Base-by-base conservation (phyloP, 164 flowering plant genomes). In the Umbilicus rupestris region DNA sequence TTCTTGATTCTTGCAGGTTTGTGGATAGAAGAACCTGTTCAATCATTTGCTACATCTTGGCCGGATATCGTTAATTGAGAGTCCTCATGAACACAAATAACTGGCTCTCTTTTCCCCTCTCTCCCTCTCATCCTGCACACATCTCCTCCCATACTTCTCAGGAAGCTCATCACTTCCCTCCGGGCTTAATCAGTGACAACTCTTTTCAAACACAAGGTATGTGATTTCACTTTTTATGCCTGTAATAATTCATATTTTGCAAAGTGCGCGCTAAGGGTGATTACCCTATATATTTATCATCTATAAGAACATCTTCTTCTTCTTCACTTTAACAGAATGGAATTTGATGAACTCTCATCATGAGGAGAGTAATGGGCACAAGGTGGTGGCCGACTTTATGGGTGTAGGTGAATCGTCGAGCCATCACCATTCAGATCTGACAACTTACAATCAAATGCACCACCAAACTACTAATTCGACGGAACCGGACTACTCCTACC, bases 51-150 rank as follows among this genome's bases (percentile, higher is more conserved):
- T 55, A 55, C 60, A 1, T 55, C 60, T 55, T 55, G 60, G 24
- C 24, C 29, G 58, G n/a, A 52, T 52, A 24, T 52, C 12, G 58
- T 24, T 52, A 8, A 11, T 30, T 52, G 58, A n/a, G n/a, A 15
- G 14, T 55, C 33, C 77, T 86, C 46, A 89, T 85, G 85, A 87
- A 89, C 76, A 70, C 88, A 77, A 89, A 87, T 77, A 89, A 87
- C 78, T 89, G 94, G 96, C 88, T 89, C 9, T 84, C 90, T 0
- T 86, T 82, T 72, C 89, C 96, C 11, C 84, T 81, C 72, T 87
- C 92, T 66, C 92, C 90, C 7, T 66, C n/a, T n/a, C n/a, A n/a
- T n/a, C n/a, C n/a, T n/a, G n/a, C n/a, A n/a, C n/a, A n/a, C n/a
- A n/a, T n/a, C n/a, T n/a, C n/a, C n/a, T n/a, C 60, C 7, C 85